Evolutionary conservation across 2,329 filamentous ascomycete genomes (phyloP), one percentile per base, ranked within the genome.

Genomic region (Ophiostoma sp.): DNA sequence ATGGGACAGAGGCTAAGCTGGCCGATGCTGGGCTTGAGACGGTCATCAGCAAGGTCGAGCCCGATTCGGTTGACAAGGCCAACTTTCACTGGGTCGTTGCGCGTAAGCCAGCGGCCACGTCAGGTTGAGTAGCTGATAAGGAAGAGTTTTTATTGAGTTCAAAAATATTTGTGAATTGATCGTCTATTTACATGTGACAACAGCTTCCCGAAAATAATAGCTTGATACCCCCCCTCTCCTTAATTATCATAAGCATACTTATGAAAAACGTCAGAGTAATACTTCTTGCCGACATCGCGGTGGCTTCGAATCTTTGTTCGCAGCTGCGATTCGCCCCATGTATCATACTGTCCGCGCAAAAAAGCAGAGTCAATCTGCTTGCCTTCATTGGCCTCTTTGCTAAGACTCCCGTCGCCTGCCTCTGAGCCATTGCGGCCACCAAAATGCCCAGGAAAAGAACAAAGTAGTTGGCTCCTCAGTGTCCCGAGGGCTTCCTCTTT

Each of bases 241-340:
- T 52, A 52, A 7, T 5, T 7, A 52, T 52, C 47, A 18, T 11
- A 11, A 4, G 49, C 27, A 18, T 55, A 55, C n/a, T 55, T 55
- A 4, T 55, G n/a, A 55, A 55, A 55, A 1, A 85, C 80, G 49
- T 81, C 76, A 0, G 72, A 68, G 67, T 85, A 84, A 69, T 83
- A 83, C 71, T 73, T 79, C 69, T 67, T 75, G 3, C 83, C 83
- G 16, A 82, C 81, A 67, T 81, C 78, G 2, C 79, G 76, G 74
- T 85, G 83, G 68, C 82, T 84, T 12, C 82, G 76, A 11, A 84
- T 78, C 74, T 85, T 85, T 2, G 82, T 85, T 68, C 83, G 76
- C 55, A 85, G 73, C 74, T 85, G 82, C 5, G 81, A 79, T 73
- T 85, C 83, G 0, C 83, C 84, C 82, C 83, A 84, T 0, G 83